Base-by-base conservation (phyloP, 805 yeast genomes). In the Hanseniaspora lachancei region DNA sequence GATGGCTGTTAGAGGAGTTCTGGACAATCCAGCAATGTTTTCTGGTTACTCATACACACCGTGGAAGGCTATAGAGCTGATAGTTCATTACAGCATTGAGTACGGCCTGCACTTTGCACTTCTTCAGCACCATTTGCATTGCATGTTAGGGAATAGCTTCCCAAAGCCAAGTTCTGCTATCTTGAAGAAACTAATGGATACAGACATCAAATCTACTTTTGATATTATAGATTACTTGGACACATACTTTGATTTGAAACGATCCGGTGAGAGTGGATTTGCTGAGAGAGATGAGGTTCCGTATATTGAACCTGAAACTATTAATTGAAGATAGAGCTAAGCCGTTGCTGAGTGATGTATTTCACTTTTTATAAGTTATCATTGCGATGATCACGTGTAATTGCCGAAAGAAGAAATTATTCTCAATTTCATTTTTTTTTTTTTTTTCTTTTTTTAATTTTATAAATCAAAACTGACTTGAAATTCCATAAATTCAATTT, bases 1-100 rank as follows among this genome's bases (percentile, higher is more conserved):
- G 8, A 93, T 93, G 98, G 84, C 97, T 2, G 98, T 86, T 1
- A 72, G 98, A 59, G 98, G 98, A 0, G 72, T 87, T 2, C 70
- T 93, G 51, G 72, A 78, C 32, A 93, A 93, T 66, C 98, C 98
- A 0, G 95, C 89, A 0, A 63, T 93, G 60, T 93, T 93, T 70
- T 78, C 85, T 1, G 95, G 95, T 0, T 77, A 68, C 63, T 71
- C 72, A 0, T 73, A 70, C 53, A 83, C 96, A 2, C 96, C 97
- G 2, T 93, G 97, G 97, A 79, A 82, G 7, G 91, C 95, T 8
- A 71, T 93, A 6, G 98, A 93, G 66, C 73, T 74, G 57, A 86
- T 91, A 65, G 80, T 89, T 85, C 82, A 86, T 62, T 79, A 82
- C 60, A 78, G 86, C 9, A 77, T 87, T 16, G 79, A 82, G 21